A percentile compares a stretch with the other conserved stretches of the same genome.
phyloP scores from a whole-genome alignment of 2,329 filamentous ascomycete genomes.

The Xylaria sp. region DNA sequence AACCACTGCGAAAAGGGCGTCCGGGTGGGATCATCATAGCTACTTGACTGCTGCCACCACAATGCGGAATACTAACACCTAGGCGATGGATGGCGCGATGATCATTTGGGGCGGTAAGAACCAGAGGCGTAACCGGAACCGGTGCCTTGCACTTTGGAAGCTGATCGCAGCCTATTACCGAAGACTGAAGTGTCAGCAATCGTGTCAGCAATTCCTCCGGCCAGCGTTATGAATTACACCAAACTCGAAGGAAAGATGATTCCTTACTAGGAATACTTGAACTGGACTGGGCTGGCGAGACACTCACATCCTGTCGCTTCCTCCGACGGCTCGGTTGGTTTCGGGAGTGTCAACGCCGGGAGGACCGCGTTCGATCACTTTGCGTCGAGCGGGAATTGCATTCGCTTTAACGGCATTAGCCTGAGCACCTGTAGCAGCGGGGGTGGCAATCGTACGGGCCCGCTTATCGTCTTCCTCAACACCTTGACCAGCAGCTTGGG shows the following conservation, averaged over 20 bases:
- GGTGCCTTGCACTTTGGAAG: constrained; percentile 58
- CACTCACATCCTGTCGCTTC: constrained; percentile 96
- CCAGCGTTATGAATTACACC: constrained; percentile 71
- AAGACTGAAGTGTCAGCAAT: constrained; percentile 76
- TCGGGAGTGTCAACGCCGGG: constrained; percentile 61
- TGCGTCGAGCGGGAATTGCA: constrained; percentile 73
- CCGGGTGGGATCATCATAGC: constrained; percentile 21
- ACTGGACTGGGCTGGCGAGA: constrained; percentile 48
- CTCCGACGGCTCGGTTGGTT: constrained; percentile 68
- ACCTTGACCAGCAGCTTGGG: constrained; percentile 67
- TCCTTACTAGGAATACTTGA: constrained; percentile 79
- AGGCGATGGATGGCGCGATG: constrained; percentile 20
- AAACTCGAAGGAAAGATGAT: constrained; percentile 78
- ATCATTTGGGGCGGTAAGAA: constrained; percentile 42
- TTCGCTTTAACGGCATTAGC: constrained; percentile 63
- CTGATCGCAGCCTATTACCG: constrained; percentile 81
- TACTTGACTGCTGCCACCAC: constrained; percentile 25
- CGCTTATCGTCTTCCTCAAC: constrained; percentile 74
- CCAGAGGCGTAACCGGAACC: constrained; percentile 39
- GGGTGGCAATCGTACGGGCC: constrained; percentile 61
- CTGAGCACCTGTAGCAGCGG: constrained; percentile 54
- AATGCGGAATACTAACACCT: constrained; percentile 22
- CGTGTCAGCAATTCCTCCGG: constrained; percentile 69
- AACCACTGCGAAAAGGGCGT: constrained; percentile 23
- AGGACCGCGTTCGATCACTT: constrained; percentile 69